These are phyloP conservation scores for Alternaria gansuensis DNA, from an alignment of 2,329 filamentous ascomycete species.

Conservation along the genomic window DNA sequence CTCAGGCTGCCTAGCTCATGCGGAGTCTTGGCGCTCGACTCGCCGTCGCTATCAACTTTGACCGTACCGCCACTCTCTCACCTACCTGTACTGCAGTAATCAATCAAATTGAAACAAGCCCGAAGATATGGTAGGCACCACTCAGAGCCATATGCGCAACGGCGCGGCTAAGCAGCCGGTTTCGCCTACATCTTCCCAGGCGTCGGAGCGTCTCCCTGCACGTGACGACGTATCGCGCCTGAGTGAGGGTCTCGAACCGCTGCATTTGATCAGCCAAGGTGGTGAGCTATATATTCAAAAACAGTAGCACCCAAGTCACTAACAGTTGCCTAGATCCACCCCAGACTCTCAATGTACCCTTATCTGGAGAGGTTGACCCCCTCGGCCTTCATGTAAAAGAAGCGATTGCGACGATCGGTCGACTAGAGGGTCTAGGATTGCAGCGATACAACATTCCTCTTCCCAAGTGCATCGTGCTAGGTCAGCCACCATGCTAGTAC, in stretches of 20 bases:
- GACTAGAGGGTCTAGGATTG: constrained; percentile 74
- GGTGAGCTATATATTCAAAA: constrained; percentile 10
- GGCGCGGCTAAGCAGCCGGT: background rate
- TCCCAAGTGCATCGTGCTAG: constrained; percentile 82
- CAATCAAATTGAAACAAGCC: background rate
- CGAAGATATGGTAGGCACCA: constrained; percentile 18
- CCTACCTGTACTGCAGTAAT: background rate
- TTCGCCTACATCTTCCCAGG: background rate
- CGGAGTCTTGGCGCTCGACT: constrained; percentile 6
- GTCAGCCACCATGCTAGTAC: constrained; percentile 46
- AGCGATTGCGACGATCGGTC: constrained; percentile 70
- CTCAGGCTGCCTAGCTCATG: background rate
- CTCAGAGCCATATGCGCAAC: background rate
- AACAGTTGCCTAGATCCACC: background rate
- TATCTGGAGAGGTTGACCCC: constrained; percentile 23
- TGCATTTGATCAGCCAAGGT: constrained; percentile 10
- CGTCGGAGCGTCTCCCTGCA: background rate
- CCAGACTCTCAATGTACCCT: background rate
- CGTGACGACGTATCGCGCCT: constrained; percentile 20
- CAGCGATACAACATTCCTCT: constrained; percentile 72
- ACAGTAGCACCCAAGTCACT: background rate
- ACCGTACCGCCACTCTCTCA: background rate
- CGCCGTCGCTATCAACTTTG: background rate
- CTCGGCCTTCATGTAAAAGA: constrained; percentile 71
- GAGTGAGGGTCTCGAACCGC: constrained; percentile 18